Evolutionary conservation across 305 asterid genomes (phyloP), one percentile per base, ranked within the genome.

Genomic region (Solanum chacoense): DNA sequence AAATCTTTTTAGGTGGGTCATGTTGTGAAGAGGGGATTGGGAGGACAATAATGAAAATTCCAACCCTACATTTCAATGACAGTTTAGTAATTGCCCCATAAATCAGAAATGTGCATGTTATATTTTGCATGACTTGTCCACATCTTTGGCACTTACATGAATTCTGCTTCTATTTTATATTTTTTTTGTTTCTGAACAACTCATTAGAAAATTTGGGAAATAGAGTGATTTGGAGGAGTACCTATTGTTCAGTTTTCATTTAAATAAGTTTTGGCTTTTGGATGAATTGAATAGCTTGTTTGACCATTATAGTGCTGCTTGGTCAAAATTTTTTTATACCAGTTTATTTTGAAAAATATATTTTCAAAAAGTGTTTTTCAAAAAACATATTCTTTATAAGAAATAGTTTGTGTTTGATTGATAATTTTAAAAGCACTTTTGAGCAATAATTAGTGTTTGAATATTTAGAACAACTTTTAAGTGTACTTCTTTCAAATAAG

Each of bases 381-480:
- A 59, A 59, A 59, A 18, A 59, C 0, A 0, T 18, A 59, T 0
- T 59, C 0, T 55, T 8, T 0, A 0, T 59, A 2, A 20, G 69
- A 59, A 59, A 0, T 8, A 20, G 26, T 59, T 59, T 59, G 67
- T 55, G n/a, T 50, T 16, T 16, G 4, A 50, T 18, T 6, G 65
- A 50, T 2, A 16, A 6, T 50, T 16, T 50, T 42, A 6, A 50
- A 18, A 6, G 65, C 8, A 7, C 3, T 50, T 50, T 50, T 16
- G 2, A 50, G 55, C 7, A 4, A 12, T 42, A 40, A 42, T 42
- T 42, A 12, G 7, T 42, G 50, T 40, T 40, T 40, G 50, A 40
- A 40, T 40, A 40, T 40, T 40, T 4, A 40, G 6, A 40, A 40
- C 16, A 4, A 11, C 32, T 45, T 45, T 45, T 14, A 45, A 45